These are phyloP conservation scores for Metarhizium album DNA, from an alignment of 2,329 filamentous ascomycete genomes.

Conservation along the genomic window DNA sequence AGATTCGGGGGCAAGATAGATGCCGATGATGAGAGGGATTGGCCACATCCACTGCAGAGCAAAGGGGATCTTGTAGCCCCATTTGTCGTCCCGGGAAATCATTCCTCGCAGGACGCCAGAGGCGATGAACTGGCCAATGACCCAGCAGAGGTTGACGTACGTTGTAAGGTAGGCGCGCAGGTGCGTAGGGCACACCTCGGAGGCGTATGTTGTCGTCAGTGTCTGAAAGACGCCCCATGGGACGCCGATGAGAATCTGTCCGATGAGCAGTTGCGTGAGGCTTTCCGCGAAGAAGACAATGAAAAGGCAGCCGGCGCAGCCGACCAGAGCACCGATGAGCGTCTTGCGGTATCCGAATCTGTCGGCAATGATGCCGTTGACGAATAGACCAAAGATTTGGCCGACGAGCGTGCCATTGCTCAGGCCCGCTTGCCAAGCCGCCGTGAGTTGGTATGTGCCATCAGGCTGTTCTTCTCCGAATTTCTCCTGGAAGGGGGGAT, in stretches of 20 bases:
- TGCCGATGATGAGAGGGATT: conserved; percentile 30
- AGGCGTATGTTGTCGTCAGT: conserved; percentile 35
- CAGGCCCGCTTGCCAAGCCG: conserved; percentile 41
- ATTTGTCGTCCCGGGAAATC: conserved; percentile 25
- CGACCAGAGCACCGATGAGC: conserved; percentile 30
- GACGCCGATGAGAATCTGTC: conserved; percentile 35
- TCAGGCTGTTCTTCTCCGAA: conserved; percentile 26
- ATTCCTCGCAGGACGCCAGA: conserved; percentile 32
- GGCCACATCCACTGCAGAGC: conserved; percentile 40
- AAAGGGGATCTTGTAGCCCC: conserved; percentile 38
- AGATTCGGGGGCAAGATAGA: conserved; percentile 35
- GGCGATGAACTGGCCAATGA: conserved; percentile 35
- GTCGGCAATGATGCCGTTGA: conserved; percentile 38
- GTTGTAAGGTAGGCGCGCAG: conserved; percentile 38
- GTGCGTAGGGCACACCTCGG: conserved; percentile 33
- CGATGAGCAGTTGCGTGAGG: conserved; percentile 30
- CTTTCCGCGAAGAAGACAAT: conserved; percentile 35
- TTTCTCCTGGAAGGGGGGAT: conserved; percentile 25
- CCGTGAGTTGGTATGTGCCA: conserved; percentile 34
- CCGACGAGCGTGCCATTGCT: conserved; percentile 37
- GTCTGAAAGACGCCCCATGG: conserved; percentile 38
- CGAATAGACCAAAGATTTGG: conserved; percentile 38
- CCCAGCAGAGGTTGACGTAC: conserved; percentile 40
- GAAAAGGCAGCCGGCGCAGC: conserved; percentile 33
- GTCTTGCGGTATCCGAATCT: conserved; percentile 35